Base-by-base conservation (phyloP, 257 asterid species). In the Capsicum rhomboideum region DNA sequence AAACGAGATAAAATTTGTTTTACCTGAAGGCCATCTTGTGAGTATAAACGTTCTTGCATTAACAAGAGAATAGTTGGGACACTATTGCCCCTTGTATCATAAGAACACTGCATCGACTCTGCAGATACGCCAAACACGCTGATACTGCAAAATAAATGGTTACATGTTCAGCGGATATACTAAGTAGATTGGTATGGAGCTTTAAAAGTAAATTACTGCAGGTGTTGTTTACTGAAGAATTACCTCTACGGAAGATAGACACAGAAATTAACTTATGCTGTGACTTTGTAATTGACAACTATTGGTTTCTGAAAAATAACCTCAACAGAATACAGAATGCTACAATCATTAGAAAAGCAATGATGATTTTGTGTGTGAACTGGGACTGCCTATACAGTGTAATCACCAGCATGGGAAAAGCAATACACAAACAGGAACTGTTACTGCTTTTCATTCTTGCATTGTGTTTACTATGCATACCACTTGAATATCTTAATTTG, bases 101-200 rank as follows among this genome's bases (percentile, higher is more conserved):
- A 97, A 5, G 97, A 95, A 88, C 99, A 95, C 86, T 97, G 99
- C 99, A 97, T 97, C 3, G 99, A 95, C 12, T 97, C 98, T 5
- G 99, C 96, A 2, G 99, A 97, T 82, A 97, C 99, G 3, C 99
- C 99, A 50, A 97, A 97, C 71, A 97, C 99, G 82, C 97, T 97
- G 8, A 92, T 91, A 82, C 99, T 97, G 91, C 89, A 87, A 49
- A 80, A 54, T 85, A 59, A 67, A 49, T 50, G 50, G 77, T 10
- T 71, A 61, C 53, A 83, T 80, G 78, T 42, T 83, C 20, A 82
- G 85, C 18, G 2, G 61, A 26, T 75, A 49, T 29, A 50, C n/a
- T 75, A 28, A 46, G 46, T 21, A 8, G 34, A 23, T 42, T n/a
- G n/a, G 79, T n/a, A 6, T 42, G 55, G 55, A 71, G n/a, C 31